A percentile compares a stretch with the other conserved stretches of the same genome.
Evolutionary conservation across 75 land plant species (phyloP).

Genomic region (Picea sitchensis): DNA sequence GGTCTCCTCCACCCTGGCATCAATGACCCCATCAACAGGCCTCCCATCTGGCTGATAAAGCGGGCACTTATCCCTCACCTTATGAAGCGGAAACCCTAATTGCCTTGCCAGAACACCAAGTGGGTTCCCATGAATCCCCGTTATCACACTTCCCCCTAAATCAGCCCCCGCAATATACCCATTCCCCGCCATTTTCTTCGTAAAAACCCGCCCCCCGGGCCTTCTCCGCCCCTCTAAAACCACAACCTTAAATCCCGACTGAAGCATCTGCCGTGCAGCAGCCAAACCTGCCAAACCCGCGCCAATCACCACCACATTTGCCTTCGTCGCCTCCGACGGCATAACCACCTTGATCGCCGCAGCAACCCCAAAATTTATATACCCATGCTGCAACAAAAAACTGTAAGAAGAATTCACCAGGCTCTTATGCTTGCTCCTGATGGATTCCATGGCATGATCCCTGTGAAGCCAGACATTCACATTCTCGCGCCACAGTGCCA

Average conservation of each 20-base stretch:
- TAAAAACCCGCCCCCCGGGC: slow-evolving; percentile 82
- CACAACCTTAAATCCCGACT: slow-evolving; percentile 69
- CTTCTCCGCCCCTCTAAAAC: slow-evolving; percentile 70
- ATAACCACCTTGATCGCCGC: slow-evolving; percentile 20
- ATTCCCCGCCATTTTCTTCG: slow-evolving; percentile 60
- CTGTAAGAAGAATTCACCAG: slow-evolving; percentile 57
- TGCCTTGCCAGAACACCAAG: slow-evolving; percentile 88
- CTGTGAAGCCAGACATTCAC: slow-evolving; percentile 52
- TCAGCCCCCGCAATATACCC: slow-evolving; percentile 64
- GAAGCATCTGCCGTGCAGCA: slow-evolving; percentile 73
- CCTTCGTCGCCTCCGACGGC: slow-evolving; percentile 14
- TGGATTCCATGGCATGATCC: slow-evolving; percentile 51
- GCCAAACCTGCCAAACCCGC: slow-evolving; percentile 86
- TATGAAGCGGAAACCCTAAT: slow-evolving; percentile 73
- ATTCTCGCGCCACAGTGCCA: slow-evolving; percentile 68
- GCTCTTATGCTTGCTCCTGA: slow-evolving; percentile 47
- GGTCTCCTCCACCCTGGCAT: slow-evolving; percentile 61
- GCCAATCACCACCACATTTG: slow-evolving; percentile 63
- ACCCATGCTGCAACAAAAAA: slow-evolving; percentile 60
- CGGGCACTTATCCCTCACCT: slow-evolving; percentile 88
- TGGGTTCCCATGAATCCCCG: slow-evolving; percentile 93
- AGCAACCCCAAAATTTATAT: slow-evolving; percentile 85
- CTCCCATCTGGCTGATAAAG: slow-evolving; percentile 74
- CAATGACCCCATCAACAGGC: slow-evolving; percentile 50
- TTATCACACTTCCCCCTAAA: slow-evolving; percentile 89